Evolutionary conservation across 2,329 filamentous ascomycete species (phyloP).

Genomic region (Aspergillus pseudoterreus): DNA sequence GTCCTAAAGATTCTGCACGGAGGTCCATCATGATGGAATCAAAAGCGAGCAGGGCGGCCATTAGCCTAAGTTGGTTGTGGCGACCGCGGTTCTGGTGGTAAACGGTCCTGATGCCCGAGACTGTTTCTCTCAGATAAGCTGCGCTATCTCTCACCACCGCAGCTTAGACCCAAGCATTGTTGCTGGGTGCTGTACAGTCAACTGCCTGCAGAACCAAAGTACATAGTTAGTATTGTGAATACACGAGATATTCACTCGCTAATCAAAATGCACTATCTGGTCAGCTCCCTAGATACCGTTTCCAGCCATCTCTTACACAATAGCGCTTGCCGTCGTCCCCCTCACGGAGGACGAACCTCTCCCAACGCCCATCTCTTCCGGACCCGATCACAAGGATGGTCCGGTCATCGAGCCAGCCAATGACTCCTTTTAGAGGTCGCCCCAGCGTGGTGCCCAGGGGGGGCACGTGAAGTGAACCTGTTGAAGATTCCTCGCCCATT

Average conservation of each 20-base stretch:
- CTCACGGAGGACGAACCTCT: constrained; percentile 73
- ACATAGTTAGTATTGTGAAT: constrained; percentile 11
- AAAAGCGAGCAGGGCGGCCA: background rate
- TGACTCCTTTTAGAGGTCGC: constrained; percentile 71
- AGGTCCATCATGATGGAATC: background rate
- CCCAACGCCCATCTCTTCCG: constrained; percentile 78
- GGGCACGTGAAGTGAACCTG: constrained; percentile 40
- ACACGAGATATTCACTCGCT: constrained; percentile 1
- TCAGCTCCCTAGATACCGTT: constrained; percentile 61
- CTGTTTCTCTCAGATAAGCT: too few relatives aligned
- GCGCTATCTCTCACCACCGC: too few relatives aligned
- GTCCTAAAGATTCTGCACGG: too few relatives aligned
- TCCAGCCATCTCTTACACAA: constrained; percentile 74
- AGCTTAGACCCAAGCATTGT: background rate
- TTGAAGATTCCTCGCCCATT: constrained; percentile 67
- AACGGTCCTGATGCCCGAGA: background rate
- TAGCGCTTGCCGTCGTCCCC: constrained; percentile 64
- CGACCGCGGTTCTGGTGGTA: background rate
- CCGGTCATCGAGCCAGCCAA: constrained; percentile 77
- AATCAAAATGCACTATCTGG: background rate
- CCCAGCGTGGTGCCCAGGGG: constrained; percentile 52
- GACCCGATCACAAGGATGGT: constrained; percentile 74
- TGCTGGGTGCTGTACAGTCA: background rate
- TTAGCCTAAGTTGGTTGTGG: background rate
- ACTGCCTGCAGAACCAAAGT: background rate